phyloP scores from a whole-genome alignment of 495 filamentous ascomycete species.

The Neurospora pannonica region DNA sequence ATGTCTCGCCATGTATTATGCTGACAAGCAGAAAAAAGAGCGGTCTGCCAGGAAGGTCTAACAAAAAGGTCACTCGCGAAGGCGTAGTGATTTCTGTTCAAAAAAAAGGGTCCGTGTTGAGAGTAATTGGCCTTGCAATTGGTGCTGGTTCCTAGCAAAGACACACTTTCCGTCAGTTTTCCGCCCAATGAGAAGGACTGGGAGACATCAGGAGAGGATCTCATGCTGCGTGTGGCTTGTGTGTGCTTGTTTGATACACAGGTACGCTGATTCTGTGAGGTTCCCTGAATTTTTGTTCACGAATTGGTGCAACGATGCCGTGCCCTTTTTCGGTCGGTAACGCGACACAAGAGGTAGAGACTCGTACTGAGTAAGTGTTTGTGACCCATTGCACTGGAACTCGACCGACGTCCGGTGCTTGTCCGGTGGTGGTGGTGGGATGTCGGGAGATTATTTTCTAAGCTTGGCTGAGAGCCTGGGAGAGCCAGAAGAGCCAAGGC shows the following conservation, averaged over 20 bases:
- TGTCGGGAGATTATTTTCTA: background rate
- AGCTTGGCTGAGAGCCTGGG: background rate
- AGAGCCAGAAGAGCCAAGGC: background rate
- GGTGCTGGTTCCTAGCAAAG: background rate
- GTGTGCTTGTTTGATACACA: background rate
- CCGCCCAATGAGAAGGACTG: conserved; percentile 5
- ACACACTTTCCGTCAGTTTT: background rate
- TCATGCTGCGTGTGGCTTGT: conserved; percentile 10
- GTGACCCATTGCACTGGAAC: background rate
- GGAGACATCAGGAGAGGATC: conserved; percentile 14
- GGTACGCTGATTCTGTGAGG: background rate
- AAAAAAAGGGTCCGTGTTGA: background rate
- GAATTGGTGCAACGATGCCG: background rate
- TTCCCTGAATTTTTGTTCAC: too few relatives aligned
- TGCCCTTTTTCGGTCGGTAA: background rate
- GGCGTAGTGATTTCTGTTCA: background rate
- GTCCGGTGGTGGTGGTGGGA: background rate
- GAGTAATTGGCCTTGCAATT: background rate
- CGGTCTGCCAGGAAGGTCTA: background rate
- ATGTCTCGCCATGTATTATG: background rate
- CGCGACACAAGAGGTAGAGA: background rate
- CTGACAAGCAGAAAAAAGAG: background rate
- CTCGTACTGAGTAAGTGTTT: background rate
- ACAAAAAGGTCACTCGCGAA: background rate
- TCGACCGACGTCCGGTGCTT: background rate